Conservation (phyloP, 2,329 filamentous ascomycete genomes). For the Pyrenochaeta sp. region DNA sequence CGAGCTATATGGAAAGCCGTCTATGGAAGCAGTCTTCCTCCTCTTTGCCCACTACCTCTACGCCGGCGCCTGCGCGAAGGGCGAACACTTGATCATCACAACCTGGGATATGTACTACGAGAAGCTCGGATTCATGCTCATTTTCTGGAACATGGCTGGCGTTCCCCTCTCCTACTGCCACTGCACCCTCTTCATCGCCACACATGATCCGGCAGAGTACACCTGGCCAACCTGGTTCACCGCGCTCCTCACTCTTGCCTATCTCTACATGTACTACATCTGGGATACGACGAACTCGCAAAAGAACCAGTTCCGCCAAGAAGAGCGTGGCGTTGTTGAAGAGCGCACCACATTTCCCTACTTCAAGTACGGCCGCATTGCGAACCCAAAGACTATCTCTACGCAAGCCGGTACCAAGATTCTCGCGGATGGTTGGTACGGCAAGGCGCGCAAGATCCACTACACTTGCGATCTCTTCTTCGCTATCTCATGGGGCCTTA, state of each 20-base stretch:
- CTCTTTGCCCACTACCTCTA: constrained; percentile 92
- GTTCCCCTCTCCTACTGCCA: constrained; percentile 93
- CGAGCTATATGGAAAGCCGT: constrained; percentile 84
- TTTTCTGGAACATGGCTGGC: constrained; percentile 95
- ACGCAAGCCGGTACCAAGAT: constrained; percentile 78
- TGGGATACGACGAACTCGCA: constrained; percentile 94
- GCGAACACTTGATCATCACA: constrained; percentile 87
- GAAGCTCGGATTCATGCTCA: constrained; percentile 97
- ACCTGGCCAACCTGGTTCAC: constrained; percentile 76
- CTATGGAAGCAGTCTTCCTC: constrained; percentile 83
- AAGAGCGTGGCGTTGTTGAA: constrained; percentile 74
- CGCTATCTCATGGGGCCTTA: constrained; percentile 78
- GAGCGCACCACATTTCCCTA: constrained; percentile 85
- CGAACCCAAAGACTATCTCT: constrained; percentile 81
- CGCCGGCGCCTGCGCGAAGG: constrained; percentile 90
- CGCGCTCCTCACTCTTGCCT: constrained; percentile 70
- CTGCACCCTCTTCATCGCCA: constrained; percentile 88
- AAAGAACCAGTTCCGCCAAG: constrained; percentile 89
- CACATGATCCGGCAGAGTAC: constrained; percentile 80
- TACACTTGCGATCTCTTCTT: constrained; percentile 85
- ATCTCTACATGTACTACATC: constrained; percentile 86
- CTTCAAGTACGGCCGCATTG: constrained; percentile 84
- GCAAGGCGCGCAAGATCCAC: constrained; percentile 79
- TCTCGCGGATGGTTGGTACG: constrained; percentile 81
- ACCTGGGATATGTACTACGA: constrained; percentile 98